phyloP scores from a whole-genome alignment of 257 asterid species.

The Lantana camara region DNA sequence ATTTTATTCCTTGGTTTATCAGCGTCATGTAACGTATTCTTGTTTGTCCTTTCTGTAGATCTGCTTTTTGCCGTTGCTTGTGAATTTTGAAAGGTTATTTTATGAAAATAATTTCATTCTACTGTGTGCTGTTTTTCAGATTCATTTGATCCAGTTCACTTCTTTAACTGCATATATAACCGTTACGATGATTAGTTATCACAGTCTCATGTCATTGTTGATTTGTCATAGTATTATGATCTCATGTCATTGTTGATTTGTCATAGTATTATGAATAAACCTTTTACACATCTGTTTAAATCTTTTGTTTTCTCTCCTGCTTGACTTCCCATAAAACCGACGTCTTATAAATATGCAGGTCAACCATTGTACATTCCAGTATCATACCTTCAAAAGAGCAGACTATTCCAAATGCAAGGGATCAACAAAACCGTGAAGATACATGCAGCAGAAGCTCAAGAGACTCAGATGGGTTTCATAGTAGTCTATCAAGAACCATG shows the following conservation, averaged over 20 bases:
- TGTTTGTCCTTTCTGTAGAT: background rate
- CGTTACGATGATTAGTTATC: background rate
- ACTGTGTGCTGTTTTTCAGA: background rate
- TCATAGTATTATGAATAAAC: background rate
- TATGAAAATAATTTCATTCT: too few species aligned
- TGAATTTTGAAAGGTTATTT: background rate
- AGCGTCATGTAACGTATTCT: too few species aligned
- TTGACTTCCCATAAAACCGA: background rate
- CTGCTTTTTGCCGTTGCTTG: background rate
- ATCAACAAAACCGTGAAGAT: conserved; percentile 54
- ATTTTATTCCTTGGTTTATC: background rate
- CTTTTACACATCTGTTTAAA: background rate
- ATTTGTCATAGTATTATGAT: background rate
- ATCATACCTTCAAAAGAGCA: conserved; percentile 58
- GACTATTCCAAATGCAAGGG: conserved; percentile 41
- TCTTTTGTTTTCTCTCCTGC: background rate
- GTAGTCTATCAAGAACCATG: conserved; percentile 47
- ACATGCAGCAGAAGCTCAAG: conserved; percentile 50
- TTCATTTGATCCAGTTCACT: background rate
- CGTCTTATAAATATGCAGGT: conserved; percentile 41
- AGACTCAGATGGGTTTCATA: conserved; percentile 51
- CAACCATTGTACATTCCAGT: conserved; percentile 67
- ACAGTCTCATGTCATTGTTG: background rate
- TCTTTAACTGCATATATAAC: background rate
- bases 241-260: background rate